Percentiles rank a stretch among this genome's conserved stretches.
Conservation (phyloP, 306 rosid species). For the Corylus americana region DNA sequence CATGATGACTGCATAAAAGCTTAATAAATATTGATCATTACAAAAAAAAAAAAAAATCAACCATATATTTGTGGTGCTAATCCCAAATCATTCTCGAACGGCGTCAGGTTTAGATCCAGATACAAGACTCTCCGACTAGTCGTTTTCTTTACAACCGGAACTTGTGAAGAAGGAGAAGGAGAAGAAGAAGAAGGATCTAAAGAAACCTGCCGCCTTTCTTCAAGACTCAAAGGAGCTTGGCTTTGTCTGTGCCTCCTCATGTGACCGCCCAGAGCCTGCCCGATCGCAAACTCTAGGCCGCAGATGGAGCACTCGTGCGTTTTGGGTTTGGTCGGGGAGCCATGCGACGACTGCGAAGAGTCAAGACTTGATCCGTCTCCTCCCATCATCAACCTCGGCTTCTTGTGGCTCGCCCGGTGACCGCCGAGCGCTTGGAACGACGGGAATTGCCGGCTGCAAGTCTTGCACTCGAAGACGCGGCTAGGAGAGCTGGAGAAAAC, state of each 20-base stretch:
- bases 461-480: slow-evolving; percentile 92
- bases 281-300: slow-evolving; percentile 86
- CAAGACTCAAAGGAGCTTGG: not conserved
- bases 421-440: slow-evolving; percentile 98
- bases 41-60: slow-evolving; percentile 42
- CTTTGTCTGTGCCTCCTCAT: slow-evolving; percentile 84
- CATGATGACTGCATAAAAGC: not conserved
- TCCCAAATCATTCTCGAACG: slow-evolving; percentile 80
- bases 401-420: slow-evolving; percentile 95
- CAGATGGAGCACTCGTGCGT: slow-evolving; percentile 87
- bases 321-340: slow-evolving; percentile 66
- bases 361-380: slow-evolving; percentile 29
- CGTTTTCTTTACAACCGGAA: slow-evolving; percentile 35
- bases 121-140: slow-evolving; percentile 46
- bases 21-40: slow-evolving; percentile 18
- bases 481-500: slow-evolving; percentile 21
- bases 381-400: slow-evolving; percentile 56
- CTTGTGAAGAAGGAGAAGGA: slow-evolving; percentile 28
- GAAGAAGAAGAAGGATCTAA: slow-evolving; percentile 18
- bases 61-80: slow-evolving; percentile 38
- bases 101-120: slow-evolving; percentile 90
- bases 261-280: slow-evolving; percentile 96
- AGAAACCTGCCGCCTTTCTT: not conserved
- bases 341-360: slow-evolving; percentile 18
- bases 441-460: slow-evolving; percentile 77